Conservation (phyloP, 1,139 yeast genomes). For the Blastobotrys raffinosifermentans region DNA sequence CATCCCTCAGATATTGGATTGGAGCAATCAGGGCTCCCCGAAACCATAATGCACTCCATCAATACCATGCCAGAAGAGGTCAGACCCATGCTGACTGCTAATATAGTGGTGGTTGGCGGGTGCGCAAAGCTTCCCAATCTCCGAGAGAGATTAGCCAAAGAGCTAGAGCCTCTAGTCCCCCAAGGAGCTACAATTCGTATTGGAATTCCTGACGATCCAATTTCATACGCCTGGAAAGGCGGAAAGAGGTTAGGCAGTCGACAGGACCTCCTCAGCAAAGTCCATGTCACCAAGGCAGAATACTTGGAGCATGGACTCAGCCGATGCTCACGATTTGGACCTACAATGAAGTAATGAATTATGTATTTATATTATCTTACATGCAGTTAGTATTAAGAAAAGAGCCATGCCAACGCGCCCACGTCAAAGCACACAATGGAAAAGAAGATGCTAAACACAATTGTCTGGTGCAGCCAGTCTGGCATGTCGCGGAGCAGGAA, state of each 20-base stretch:
- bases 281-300: slow-evolving; percentile 66
- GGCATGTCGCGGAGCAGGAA: slow-evolving; percentile 36
- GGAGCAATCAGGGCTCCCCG: slow-evolving; percentile 65
- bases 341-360: neutral
- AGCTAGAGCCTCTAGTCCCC: slow-evolving; percentile 33
- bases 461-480: slow-evolving; percentile 39
- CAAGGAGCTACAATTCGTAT: slow-evolving; percentile 41
- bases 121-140: slow-evolving; percentile 67
- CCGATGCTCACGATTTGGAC: neutral
- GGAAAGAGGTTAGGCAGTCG: slow-evolving; percentile 49
- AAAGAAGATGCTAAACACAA: slow-evolving; percentile 35
- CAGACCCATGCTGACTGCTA: slow-evolving; percentile 72
- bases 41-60: slow-evolving; percentile 66
- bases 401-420: slow-evolving; percentile 39
- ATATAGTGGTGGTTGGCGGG: slow-evolving; percentile 81
- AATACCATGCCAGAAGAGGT: slow-evolving; percentile 66
- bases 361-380: neutral
- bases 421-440: slow-evolving; percentile 41
- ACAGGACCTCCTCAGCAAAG: slow-evolving; percentile 44
- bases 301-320: slow-evolving; percentile 71
- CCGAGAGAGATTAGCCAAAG: slow-evolving; percentile 44
- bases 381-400: slow-evolving; percentile 9
- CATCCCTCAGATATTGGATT: slow-evolving; percentile 83
- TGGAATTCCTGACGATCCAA: slow-evolving; percentile 40
- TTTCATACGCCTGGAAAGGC: slow-evolving; percentile 50